Evolutionary conservation across 768 basidiomycete species (phyloP).

Genomic region (Rhodosporidiobolus odoratus): DNA sequence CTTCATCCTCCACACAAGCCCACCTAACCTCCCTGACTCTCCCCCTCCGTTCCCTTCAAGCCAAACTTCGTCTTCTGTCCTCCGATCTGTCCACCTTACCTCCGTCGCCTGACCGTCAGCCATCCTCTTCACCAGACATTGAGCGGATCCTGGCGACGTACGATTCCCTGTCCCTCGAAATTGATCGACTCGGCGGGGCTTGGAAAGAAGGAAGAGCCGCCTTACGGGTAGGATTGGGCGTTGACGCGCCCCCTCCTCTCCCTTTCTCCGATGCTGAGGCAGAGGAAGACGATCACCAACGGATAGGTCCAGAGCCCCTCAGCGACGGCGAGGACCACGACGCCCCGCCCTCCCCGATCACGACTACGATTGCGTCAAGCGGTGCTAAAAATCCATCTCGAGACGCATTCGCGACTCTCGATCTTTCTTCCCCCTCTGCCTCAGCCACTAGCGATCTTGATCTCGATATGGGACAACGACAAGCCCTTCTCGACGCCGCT

Average conservation of each 20-base stretch:
- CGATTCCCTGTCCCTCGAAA: constrained; percentile 3
- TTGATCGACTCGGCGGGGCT: constrained; percentile 2
- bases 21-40: neutral
- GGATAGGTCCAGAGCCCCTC: neutral
- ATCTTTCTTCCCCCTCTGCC: neutral
- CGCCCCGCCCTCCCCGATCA: neutral
- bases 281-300: neutral
- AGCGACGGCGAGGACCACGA: neutral
- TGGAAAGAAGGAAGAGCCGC: neutral
- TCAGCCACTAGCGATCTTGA: neutral
- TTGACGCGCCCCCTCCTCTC: neutral
- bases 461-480: constrained; percentile 1
- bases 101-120: neutral
- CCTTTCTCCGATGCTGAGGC: neutral
- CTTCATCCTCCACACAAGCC: neutral
- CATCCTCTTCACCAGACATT: neutral
- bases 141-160: neutral
- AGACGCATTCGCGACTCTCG: too few species aligned
- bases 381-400: neutral
- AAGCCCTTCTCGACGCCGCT: constrained; percentile 24
- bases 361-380: neutral
- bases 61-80: constrained; percentile 6
- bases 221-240: neutral
- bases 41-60: constrained; percentile 7
- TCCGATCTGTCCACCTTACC: neutral